Conservation (phyloP, 2,329 filamentous ascomycete genomes). For the Colletotrichum noveboracense region DNA sequence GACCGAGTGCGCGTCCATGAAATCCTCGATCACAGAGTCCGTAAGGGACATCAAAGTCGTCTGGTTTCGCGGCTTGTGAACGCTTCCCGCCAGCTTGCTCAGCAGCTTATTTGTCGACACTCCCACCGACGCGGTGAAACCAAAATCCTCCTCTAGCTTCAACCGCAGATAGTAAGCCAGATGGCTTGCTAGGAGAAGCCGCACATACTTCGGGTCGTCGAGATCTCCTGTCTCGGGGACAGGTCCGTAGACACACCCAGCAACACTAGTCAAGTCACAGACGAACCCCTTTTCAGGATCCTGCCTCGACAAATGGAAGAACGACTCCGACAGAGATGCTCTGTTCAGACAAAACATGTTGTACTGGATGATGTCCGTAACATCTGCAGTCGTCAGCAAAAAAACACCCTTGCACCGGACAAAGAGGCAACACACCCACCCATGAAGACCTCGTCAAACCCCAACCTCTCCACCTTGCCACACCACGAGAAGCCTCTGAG, state of each 20-base stretch:
- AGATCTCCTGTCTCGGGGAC: slow-evolving; percentile 27
- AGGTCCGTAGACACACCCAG: slow-evolving; percentile 60
- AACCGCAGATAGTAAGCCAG: slow-evolving; percentile 76
- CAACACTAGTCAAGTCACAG: slow-evolving; percentile 74
- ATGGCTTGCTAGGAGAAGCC: slow-evolving; percentile 80
- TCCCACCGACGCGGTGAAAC: slow-evolving; percentile 88
- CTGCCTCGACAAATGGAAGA: slow-evolving; percentile 76
- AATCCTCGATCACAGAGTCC: slow-evolving; percentile 60
- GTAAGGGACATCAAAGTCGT: slow-evolving; percentile 79
- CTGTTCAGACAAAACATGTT: slow-evolving; percentile 76
- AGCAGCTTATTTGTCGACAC: slow-evolving; percentile 88
- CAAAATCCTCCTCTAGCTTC: slow-evolving; percentile 75
- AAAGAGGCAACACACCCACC: slow-evolving; percentile 31
- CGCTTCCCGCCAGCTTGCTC: slow-evolving; percentile 82
- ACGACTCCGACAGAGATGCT: slow-evolving; percentile 69
- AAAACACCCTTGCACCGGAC: too few relatives aligned
- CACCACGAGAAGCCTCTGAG: slow-evolving; percentile 80
- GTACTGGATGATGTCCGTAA: slow-evolving; percentile 85
- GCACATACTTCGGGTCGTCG: slow-evolving; percentile 52
- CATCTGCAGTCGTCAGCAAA: slow-evolving; percentile 66
- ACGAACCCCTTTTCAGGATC: slow-evolving; percentile 82
- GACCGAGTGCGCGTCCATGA: slow-evolving; percentile 79
- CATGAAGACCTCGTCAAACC: slow-evolving; percentile 83
- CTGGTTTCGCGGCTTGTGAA: slow-evolving; percentile 87
- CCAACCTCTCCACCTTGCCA: slow-evolving; percentile 77